A percentile compares a stretch with the other conserved stretches of the same genome.
phyloP scores from a whole-genome alignment of 108 stramenopile species.

The Mayamaea pseudoterrestris region DNA sequence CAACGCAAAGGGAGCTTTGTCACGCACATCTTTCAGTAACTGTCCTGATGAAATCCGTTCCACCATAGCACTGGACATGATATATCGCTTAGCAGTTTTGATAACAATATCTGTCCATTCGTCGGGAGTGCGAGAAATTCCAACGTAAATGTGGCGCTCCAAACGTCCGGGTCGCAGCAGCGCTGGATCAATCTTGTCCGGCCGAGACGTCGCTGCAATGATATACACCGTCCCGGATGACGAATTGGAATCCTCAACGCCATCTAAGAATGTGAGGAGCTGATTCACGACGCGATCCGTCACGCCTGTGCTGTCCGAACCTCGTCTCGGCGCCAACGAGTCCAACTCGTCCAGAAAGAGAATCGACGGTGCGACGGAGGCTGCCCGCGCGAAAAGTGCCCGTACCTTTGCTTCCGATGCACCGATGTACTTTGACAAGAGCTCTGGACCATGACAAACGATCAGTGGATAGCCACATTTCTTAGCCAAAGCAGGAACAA shows the following conservation, averaged over 20 bases:
- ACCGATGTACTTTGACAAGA: slow-evolving; percentile 97
- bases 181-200: slow-evolving; percentile 92
- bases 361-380: slow-evolving; percentile 79
- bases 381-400: slow-evolving; percentile 79
- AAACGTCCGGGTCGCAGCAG: slow-evolving; percentile 89
- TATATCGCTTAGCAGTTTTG: slow-evolving; percentile 33
- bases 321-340: slow-evolving; percentile 84
- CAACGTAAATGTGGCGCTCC: slow-evolving; percentile 85
- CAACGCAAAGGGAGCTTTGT: neutral
- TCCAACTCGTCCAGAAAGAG: slow-evolving; percentile 97
- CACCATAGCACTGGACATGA: slow-evolving; percentile 25
- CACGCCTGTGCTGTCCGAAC: slow-evolving; percentile 93
- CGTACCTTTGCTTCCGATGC: slow-evolving; percentile 95
- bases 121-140: slow-evolving; percentile 34
- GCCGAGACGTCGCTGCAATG: slow-evolving; percentile 86
- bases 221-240: slow-evolving; percentile 63
- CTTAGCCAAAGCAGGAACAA: slow-evolving; percentile 83
- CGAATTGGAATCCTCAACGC: slow-evolving; percentile 61
- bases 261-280: slow-evolving; percentile 94
- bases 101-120: slow-evolving; percentile 60
- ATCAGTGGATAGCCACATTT: slow-evolving; percentile 76
- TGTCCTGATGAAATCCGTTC: slow-evolving; percentile 9
- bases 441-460: slow-evolving; percentile 86
- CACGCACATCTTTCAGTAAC: slow-evolving; percentile 13
- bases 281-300: slow-evolving; percentile 98